Base-by-base conservation (phyloP, 2,329 filamentous ascomycete genomes). In the Blumeria graminis region DNA sequence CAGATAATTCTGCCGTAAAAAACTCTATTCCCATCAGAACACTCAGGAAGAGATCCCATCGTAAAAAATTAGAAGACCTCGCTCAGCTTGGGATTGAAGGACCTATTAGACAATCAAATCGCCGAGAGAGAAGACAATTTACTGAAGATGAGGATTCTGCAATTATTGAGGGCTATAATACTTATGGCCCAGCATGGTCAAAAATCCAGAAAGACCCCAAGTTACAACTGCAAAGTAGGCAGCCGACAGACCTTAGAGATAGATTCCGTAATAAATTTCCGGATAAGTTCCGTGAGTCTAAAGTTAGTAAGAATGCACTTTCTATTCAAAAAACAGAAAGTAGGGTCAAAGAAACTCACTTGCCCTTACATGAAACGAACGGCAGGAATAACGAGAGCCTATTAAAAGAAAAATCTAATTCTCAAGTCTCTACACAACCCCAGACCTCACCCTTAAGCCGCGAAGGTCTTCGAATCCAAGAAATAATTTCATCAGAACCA, bases 261-360 rank as follows among this genome's bases (percentile, higher is more conserved):
- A 72, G 79, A 22, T 72, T 81, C 35, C 73, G 79, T 46, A 82
- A 82, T 66, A 81, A 79, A 61, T 80, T 79, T 60, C 76, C 77
- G 3, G 73, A 73, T 13, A 74, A 76, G 35, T 81, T 58, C 71
- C 73, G 60, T 22, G 38, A 51, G 14, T 59, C 60, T 45, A 61
- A 58, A 14, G 57, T 57, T 39, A 43, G 34, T 48, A 55, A 57
- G 35, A 38, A 50, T 7, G 48, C 36, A n/a, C 51, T 34, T 36
- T 46, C 43, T 18, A 11, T 33, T 38, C 41, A 52, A 28, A 56
- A 18, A n/a, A 14, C 32, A 28, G 33, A 41, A 48, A 22, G 16
- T 41, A 55, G 36, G 32, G 35, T 35, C 7, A 33, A 10, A 28
- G 52, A 55, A 39, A 55, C 39, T n/a, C 16, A 28, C 22, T 8